These are phyloP conservation scores for Misopates orontium DNA, from an alignment of 257 asterid species.

Conservation along the genomic window DNA sequence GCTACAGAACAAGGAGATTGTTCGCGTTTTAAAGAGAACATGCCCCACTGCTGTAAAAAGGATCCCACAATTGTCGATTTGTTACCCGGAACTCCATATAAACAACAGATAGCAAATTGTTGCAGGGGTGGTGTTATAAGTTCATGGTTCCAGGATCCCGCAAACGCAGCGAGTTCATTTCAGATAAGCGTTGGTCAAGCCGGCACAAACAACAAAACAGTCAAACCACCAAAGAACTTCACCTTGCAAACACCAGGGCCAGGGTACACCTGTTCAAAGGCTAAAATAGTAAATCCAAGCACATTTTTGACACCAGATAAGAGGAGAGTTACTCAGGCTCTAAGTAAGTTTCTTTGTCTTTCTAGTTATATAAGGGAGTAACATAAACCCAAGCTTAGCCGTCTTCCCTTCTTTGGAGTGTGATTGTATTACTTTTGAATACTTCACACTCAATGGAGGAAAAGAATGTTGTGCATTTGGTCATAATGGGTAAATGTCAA, in stretches of 20 bases:
- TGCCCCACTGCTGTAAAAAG: conserved; percentile 81
- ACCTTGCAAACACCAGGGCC: conserved; percentile 81
- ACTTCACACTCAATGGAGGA: no score
- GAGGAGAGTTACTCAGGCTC: conserved; percentile 78
- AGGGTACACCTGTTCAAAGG: conserved; percentile 84
- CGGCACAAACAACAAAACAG: conserved; percentile 80
- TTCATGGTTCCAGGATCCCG: conserved; percentile 77
- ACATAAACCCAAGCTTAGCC: no score
- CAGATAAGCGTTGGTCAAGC: conserved; percentile 72
- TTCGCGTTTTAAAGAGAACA: conserved; percentile 53
- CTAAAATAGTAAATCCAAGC: conserved; percentile 66
- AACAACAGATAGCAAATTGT: conserved; percentile 82
- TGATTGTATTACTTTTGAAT: no score
- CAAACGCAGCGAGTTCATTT: conserved; percentile 65
- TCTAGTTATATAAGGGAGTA: no score
- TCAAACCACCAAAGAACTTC: conserved; percentile 71
- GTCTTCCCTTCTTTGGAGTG: no score
- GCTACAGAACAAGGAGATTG: conserved; percentile 67
- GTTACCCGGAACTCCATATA: conserved; percentile 80
- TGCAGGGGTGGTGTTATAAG: conserved; percentile 82
- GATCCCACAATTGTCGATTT: conserved; percentile 76
- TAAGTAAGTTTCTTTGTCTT: conserved; percentile 72
- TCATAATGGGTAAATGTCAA: no score
- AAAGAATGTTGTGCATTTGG: no score
- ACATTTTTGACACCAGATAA: conserved; percentile 58